Evolutionary conservation across 139 green algal genomes (phyloP), one percentile per base, ranked within the genome.

Genomic region (Coelastrella sp.): DNA sequence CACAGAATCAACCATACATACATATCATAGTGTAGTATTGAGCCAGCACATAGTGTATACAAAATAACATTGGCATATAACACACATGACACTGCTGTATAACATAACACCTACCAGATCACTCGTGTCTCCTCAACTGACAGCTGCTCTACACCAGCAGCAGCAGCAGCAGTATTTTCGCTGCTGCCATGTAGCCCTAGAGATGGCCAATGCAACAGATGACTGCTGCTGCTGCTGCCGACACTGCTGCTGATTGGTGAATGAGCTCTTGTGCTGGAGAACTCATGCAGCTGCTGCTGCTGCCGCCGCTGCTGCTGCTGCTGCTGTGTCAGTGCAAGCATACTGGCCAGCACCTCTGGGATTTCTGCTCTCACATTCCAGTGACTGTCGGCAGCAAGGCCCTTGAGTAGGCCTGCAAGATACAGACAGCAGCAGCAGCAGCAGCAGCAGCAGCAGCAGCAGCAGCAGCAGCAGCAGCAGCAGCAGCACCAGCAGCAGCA

Each of bases 341-440:
- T 49, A n/a, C 68, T 59, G 24, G 66, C 24, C 8, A 88, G 84
- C 66, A 88, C 14, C 8, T 70, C 68, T 65, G 84, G 84, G 0
- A 88, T 49, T 57, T 80, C 84, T 8, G 84, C 84, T 22, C 84
- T 76, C 35, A 88, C 84, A 60, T 88, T 88, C 84, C 84, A 88
- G 84, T 81, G 68, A 8, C 35, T 70, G 68, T 88, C 84, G 11
- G 61, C 15, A 15, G 84, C 66, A 7, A 88, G 68, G 10, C 66
- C 27, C 58, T 82, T 88, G 17, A 88, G 19, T 19, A 80, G 22
- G 7, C 84, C 84, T 83, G n/a, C n/a, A 11, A 57, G 15, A 27
- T 70, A 17, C 5, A 22, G 63, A 0, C 7, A 63, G 10, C 35
- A 65, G 27, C 78, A 65, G 78, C 7, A 83, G 10, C 0, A 65